Evolutionary conservation across 345 rosid genomes (phyloP).

Genomic region (Camelina neglecta): DNA sequence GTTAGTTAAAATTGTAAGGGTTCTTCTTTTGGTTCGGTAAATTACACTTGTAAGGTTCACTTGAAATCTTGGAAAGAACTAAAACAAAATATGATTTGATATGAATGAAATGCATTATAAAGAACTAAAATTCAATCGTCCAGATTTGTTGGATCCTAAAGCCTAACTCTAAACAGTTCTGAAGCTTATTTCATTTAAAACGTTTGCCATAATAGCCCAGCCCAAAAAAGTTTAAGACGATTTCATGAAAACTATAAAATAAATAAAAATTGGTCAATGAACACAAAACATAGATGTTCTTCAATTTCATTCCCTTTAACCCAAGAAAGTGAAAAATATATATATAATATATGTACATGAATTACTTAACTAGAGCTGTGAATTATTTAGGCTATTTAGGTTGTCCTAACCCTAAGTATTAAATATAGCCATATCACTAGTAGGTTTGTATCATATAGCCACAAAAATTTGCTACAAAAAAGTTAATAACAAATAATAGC

Average conservation of each 20-base stretch:
- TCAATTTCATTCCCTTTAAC: not conserved
- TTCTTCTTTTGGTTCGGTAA: not conserved
- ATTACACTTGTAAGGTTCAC: not conserved
- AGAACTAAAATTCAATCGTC: not conserved
- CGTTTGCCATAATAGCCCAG: not conserved
- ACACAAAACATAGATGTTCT: not conserved
- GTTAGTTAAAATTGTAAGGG: not conserved
- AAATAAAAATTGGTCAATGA: not conserved
- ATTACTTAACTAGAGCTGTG: not conserved
- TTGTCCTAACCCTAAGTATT: too few relatives aligned
- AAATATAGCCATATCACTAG: too few relatives aligned
- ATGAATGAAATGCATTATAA: not conserved
- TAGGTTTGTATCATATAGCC: too few relatives aligned
- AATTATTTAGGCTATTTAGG: not conserved
- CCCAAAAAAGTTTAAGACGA: not conserved
- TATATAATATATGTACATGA: too few relatives aligned
- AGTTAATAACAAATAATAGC: too few relatives aligned
- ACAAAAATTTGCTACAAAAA: too few relatives aligned
- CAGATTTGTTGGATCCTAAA: not conserved
- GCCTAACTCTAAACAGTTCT: not conserved
- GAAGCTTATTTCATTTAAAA: not conserved
- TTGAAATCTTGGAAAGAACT: not conserved
- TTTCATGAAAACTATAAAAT: not conserved
- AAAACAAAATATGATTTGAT: not conserved
- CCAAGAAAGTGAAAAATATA: not conserved